Conservation (phyloP, 495 filamentous ascomycete species). For the Pyronema omphalodes region DNA sequence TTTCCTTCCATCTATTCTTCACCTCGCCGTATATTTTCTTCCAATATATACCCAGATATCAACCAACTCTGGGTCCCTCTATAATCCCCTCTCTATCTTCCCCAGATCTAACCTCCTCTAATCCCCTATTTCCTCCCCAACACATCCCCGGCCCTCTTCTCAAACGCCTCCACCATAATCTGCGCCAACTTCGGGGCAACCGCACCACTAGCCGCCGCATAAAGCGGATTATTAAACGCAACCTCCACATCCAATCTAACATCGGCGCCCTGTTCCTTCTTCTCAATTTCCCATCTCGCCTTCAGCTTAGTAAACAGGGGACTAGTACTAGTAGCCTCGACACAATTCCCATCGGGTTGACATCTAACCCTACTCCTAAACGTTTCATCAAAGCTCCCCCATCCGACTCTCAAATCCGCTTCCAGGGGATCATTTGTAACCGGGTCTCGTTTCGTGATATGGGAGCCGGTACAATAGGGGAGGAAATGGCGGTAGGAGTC, state of each 20-base stretch:
- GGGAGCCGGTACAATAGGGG: conserved; percentile 59
- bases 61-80: conserved; percentile 2
- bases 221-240: conserved; percentile 66
- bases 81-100: background rate
- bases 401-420: conserved; percentile 69
- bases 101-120: background rate
- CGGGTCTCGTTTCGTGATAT: conserved; percentile 40
- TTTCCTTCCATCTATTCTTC: too few relatives aligned
- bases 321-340: conserved; percentile 40
- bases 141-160: conserved; percentile 48
- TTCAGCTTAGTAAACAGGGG: conserved; percentile 55
- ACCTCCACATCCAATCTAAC: conserved; percentile 59
- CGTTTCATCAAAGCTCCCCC: conserved; percentile 58
- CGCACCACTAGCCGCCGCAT: conserved; percentile 57
- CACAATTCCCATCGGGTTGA: conserved; percentile 36
- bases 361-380: conserved; percentile 66
- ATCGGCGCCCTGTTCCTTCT: conserved; percentile 33
- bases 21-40: background rate
- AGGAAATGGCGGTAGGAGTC: conserved; percentile 65
- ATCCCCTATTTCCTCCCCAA: conserved; percentile 25
- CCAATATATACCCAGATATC: background rate
- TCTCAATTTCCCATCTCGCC: conserved; percentile 52
- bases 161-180: conserved; percentile 86
- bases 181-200: conserved; percentile 68
- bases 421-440: conserved; percentile 39